Evolutionary conservation across 1,139 yeast genomes (phyloP).

Genomic region (Diutina pseudorugosa): DNA sequence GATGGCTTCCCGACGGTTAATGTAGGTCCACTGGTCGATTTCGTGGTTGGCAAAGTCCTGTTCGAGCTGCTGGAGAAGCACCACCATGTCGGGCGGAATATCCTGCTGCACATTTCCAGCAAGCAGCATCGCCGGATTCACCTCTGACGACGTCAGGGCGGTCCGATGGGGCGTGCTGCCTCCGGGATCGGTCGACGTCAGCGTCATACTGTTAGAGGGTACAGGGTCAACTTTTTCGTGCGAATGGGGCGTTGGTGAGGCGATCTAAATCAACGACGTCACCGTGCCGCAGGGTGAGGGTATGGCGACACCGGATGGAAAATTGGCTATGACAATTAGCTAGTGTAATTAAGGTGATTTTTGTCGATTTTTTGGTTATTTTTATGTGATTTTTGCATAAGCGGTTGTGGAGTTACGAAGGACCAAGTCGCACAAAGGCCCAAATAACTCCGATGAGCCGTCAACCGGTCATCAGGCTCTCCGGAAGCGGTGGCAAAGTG

Average conservation of each 20-base stretch:
- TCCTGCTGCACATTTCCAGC: conserved; percentile 11
- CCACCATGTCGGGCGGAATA: conserved; percentile 36
- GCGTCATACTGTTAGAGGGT: not conserved
- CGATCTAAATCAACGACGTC: too few relatives aligned
- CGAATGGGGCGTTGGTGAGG: too few relatives aligned
- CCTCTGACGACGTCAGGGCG: not conserved
- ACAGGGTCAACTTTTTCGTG: not conserved
- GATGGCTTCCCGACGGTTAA: conserved; percentile 34
- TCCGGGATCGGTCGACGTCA: not conserved
- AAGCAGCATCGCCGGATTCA: conserved; percentile 2
- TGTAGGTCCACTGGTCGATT: conserved; percentile 39
- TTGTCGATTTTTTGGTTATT: too few relatives aligned
- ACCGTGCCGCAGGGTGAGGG: too few relatives aligned
- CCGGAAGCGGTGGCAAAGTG: too few relatives aligned
- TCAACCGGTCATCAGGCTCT: too few relatives aligned
- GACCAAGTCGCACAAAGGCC: not conserved
- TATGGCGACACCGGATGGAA: too few relatives aligned
- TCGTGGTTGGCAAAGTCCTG: conserved; percentile 30
- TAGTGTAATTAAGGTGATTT: too few relatives aligned
- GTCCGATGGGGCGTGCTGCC: not conserved
- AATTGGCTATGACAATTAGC: too few relatives aligned
- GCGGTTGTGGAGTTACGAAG: not conserved
- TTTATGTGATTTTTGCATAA: too few relatives aligned
- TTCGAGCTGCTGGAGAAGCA: conserved; percentile 30
- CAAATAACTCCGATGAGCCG: not conserved